Base-by-base conservation (phyloP, 371 early-diverging fungal genomes). In the Syncephalis plumigaleata region DNA sequence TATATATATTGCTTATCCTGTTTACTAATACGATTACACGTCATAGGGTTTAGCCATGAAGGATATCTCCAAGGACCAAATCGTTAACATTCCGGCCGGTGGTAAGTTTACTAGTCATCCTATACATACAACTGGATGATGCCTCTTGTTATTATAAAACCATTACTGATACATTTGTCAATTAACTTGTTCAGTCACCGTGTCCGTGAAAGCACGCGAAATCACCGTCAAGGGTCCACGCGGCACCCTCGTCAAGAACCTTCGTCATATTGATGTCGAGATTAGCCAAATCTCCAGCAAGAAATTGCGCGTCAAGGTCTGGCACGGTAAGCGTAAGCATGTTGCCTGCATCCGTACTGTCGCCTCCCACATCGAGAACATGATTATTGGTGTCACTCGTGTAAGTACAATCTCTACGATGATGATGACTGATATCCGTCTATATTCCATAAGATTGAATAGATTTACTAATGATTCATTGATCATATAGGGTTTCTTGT, bases 321-420 rank as follows among this genome's bases (percentile, higher is more conserved):
- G 96, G 90, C 91, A 93, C 76, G 99, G 95, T 52, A 77, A 67
- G 60, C 91, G 93, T 64, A 97, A 97, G 88, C 96, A 98, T 72
- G 73, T 87, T 59, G 94, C 94, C 49, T 87, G 92, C 74, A 86
- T 98, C 68, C 96, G 94, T 61, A 98, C 99, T 46, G 84, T 95
- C 58, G 83, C 89, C 65, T 87, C 95, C 54, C 79, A 91, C 68
- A 86, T 98, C 63, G 75, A 81, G 70, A 99, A 98, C 84, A 79
- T 95, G 84, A 91, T 98, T 68, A 82, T 70, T 53, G 99, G 99
- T 71, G 98, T 96, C 58, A 97, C 96, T 66, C 89, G 89, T 73
- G 71, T 68, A 36, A 17, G 48, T 47, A 25, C 11, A n/a, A n/a
- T n/a, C n/a, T n/a, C n/a, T n/a, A n/a, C n/a, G n/a, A n/a, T n/a